Conservation (phyloP, 345 rosid species). For the Cardamine chenopodiifolia region DNA sequence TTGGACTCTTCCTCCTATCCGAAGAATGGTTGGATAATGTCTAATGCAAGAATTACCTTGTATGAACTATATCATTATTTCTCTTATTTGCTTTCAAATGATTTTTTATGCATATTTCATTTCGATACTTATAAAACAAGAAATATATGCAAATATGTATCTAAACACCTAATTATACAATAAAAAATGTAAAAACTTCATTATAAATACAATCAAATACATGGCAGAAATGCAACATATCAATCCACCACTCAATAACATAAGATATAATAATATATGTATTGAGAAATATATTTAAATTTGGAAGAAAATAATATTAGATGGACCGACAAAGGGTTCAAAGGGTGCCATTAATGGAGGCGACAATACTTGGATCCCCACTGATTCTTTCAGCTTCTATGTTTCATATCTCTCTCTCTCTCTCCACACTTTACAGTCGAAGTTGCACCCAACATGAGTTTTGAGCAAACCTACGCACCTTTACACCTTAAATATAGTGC, state of each 20-base stretch:
- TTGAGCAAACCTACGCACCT: conserved; percentile 52
- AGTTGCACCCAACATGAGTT: conserved; percentile 43
- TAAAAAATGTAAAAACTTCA: too few relatives aligned
- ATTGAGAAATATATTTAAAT: conserved; percentile 23
- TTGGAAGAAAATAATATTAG: conserved; percentile 29
- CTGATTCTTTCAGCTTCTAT: conserved; percentile 62
- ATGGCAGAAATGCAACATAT: too few relatives aligned
- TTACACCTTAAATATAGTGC: conserved; percentile 46
- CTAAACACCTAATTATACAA: too few relatives aligned
- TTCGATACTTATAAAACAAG: too few relatives aligned
- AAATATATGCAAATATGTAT: too few relatives aligned
- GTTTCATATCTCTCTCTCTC: conserved; percentile 49
- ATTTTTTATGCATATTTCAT: too few relatives aligned
- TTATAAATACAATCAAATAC: too few relatives aligned
- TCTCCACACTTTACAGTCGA: conserved; percentile 41
- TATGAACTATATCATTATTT: too few relatives aligned
- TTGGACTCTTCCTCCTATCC: too few relatives aligned
- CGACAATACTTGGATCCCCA: conserved; percentile 79
- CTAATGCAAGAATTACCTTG: too few relatives aligned
- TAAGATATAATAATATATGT: conserved; percentile 13
- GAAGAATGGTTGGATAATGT: too few relatives aligned
- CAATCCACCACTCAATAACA: conserved; percentile 27
- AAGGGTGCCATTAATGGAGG: conserved; percentile 79
- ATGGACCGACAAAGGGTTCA: conserved; percentile 77
- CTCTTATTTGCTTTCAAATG: too few relatives aligned